Percentiles rank a stretch among this genome's conserved stretches.
These are phyloP conservation scores for Reticulascus tulasneorum DNA, from an alignment of 2,329 filamentous ascomycete genomes.

Conservation along the genomic window DNA sequence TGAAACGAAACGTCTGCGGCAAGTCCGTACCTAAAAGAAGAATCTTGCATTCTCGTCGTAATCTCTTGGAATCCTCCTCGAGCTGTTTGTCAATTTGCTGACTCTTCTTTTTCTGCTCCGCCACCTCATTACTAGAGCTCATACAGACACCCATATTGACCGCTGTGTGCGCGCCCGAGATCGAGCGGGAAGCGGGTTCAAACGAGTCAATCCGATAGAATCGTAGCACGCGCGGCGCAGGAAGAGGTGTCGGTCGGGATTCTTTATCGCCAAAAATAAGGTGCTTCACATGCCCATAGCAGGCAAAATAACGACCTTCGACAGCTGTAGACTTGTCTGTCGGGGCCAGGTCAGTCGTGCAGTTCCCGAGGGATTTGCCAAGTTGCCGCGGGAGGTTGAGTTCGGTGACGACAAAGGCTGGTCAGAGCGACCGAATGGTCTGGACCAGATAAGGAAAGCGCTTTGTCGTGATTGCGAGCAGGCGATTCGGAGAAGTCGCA, in stretches of 20 bases:
- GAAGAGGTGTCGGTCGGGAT: too few species aligned
- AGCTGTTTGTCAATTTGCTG: slow-evolving; percentile 91
- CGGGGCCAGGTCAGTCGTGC: too few species aligned
- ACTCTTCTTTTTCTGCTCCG: slow-evolving; percentile 91
- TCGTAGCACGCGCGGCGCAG: not conserved
- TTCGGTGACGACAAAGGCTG: too few species aligned
- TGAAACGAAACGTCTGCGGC: not conserved
- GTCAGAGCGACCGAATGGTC: too few species aligned
- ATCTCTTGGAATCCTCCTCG: slow-evolving; percentile 88
- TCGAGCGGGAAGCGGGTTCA: not conserved
- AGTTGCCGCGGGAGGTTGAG: too few species aligned
- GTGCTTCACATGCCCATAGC: slow-evolving; percentile 14
- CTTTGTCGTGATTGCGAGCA: too few species aligned
- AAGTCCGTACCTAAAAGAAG: slow-evolving; percentile 75
- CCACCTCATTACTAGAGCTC: slow-evolving; percentile 82
- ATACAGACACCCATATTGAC: slow-evolving; percentile 85
- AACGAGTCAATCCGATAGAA: not conserved
- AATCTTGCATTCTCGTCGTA: slow-evolving; percentile 98
- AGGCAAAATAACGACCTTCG: too few species aligned
- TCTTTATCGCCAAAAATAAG: not conserved
- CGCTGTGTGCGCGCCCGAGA: not conserved
- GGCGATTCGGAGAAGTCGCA: too few species aligned
- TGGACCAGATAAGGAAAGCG: too few species aligned
- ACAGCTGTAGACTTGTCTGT: too few species aligned
- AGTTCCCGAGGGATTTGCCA: too few species aligned